These are phyloP conservation scores for Phytophthora palmivora DNA, from an alignment of 352 stramenopile species.

Conservation along the genomic window DNA sequence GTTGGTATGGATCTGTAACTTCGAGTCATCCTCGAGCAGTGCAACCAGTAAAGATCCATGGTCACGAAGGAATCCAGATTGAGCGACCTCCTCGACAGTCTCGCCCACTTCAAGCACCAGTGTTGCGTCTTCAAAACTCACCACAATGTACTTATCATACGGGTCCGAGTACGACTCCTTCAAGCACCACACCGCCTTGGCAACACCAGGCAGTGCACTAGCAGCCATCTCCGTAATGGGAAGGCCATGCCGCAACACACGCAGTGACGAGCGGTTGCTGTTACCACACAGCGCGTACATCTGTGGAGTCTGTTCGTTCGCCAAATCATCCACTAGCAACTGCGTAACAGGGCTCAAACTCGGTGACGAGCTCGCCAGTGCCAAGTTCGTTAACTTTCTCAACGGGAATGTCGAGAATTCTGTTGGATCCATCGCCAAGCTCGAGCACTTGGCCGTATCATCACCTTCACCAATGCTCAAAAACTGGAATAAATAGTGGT, in stretches of 20 bases:
- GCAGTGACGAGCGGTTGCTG: conserved; percentile 93
- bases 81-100: conserved; percentile 97
- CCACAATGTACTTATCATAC: conserved; percentile 97
- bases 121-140: conserved; percentile 99
- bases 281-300: conserved; percentile 96
- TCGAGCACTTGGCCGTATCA: conserved; percentile 76
- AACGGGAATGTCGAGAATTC: conserved; percentile 72
- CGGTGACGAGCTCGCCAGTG: conserved; percentile 79
- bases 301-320: conserved; percentile 96
- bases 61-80: conserved; percentile 95
- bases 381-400: conserved; percentile 91
- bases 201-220: conserved; percentile 95
- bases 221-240: conserved; percentile 97
- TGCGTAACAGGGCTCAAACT: conserved; percentile 95
- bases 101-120: conserved; percentile 98
- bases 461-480: conserved; percentile 95
- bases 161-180: conserved; percentile 84
- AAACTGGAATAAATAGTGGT: conserved; percentile 99
- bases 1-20: conserved; percentile 96
- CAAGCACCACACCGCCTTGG: conserved; percentile 96
- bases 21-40: conserved; percentile 94
- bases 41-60: conserved; percentile 95
- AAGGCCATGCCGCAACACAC: conserved; percentile 96
- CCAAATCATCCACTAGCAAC: conserved; percentile 95
- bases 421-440: conserved; percentile 72